These are phyloP conservation scores for Adansonia rubrostipa DNA, from an alignment of 441 rosid species.

Conservation along the genomic window DNA sequence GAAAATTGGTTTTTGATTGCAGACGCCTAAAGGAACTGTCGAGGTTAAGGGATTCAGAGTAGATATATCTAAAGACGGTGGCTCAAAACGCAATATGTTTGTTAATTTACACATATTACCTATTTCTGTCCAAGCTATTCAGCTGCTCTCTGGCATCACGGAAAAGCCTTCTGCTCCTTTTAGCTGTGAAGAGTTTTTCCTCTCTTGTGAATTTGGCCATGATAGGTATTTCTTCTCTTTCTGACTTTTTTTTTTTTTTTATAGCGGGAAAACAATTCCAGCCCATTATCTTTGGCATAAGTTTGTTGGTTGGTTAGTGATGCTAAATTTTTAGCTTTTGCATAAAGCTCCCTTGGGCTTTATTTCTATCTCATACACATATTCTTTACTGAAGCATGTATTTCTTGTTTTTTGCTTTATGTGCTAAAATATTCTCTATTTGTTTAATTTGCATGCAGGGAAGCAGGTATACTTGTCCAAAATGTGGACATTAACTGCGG, in stretches of 20 bases:
- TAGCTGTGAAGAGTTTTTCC: slow-evolving; percentile 76
- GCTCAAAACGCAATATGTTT: slow-evolving; percentile 66
- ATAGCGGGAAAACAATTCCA: slow-evolving; percentile 27
- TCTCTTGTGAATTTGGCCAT: slow-evolving; percentile 87
- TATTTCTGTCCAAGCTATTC: slow-evolving; percentile 54
- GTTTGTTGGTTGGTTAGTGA: background rate
- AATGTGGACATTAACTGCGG: slow-evolving; percentile 73
- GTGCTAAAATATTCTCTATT: slow-evolving; percentile 24
- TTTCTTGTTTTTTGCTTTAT: slow-evolving; percentile 25
- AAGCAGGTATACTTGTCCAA: slow-evolving; percentile 70
- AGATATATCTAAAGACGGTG: slow-evolving; percentile 81
- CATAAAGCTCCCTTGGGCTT: background rate
- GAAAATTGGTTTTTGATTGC: slow-evolving; percentile 33
- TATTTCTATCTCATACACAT: slow-evolving; percentile 10
- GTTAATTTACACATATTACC: slow-evolving; percentile 79
- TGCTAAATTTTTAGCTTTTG: slow-evolving; percentile 13
- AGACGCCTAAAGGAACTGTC: slow-evolving; percentile 67
- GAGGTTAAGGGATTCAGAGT: slow-evolving; percentile 79
- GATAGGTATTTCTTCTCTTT: slow-evolving; percentile 59
- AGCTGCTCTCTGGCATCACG: slow-evolving; percentile 44
- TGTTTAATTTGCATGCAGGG: slow-evolving; percentile 54
- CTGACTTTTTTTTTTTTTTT: background rate
- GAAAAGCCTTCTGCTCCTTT: slow-evolving; percentile 77
- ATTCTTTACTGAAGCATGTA: slow-evolving; percentile 26
- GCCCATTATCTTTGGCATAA: slow-evolving; percentile 18